Base-by-base conservation (phyloP, 208 protist genomes). In the Leptomonas pyrrhocoris region DNA sequence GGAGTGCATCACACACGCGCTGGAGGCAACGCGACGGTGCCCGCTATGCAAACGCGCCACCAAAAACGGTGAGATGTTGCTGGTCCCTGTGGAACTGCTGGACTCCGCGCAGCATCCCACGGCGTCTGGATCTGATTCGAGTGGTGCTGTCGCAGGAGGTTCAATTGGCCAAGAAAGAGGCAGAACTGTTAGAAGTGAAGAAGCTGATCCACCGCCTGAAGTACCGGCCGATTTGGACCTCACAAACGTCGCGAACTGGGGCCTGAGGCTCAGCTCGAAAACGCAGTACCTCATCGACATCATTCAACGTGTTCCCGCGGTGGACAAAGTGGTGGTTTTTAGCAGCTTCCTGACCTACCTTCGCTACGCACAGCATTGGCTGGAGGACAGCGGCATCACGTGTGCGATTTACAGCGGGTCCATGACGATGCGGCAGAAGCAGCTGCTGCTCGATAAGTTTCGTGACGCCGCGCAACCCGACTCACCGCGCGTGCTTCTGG, bases 311-410 rank as follows among this genome's bases (percentile, higher is more conserved):
- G 68, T 94, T 18, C 81, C 84, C 0, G 19, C 2, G 1, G 77
- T 63, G 3, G 84, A 92, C 6, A 98, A 98, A 76, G 75, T 85
- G 23, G 79, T 99, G 2, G 85, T 99, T 1, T 99, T 99, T 71
- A 96, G 85, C 46, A 81, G 93, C 71, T 99, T 98, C 74, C 89
- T 95, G 2, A 87, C 79, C 1, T 98, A 98, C 79, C 85, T 99
- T 13, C 74, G 94, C 51, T 86, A 95, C 25, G 64, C 98, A 9
- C 80, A 98, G 81, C 65, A 76, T 13, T 46, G 65, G 1, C 84
- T 99, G 2, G 49, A 74, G 25, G 42, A 60, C 56, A 25, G 48
- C 28, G 90, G 68, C 13, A 46, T 79, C 58, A 67, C 67, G 25
- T 89, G 45, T 57, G 90, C 54, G 11, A 70, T 87, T 11, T 92